Evolutionary conservation across 2,329 filamentous ascomycete genomes (phyloP).

Genomic region (Nectriaceae sp.): DNA sequence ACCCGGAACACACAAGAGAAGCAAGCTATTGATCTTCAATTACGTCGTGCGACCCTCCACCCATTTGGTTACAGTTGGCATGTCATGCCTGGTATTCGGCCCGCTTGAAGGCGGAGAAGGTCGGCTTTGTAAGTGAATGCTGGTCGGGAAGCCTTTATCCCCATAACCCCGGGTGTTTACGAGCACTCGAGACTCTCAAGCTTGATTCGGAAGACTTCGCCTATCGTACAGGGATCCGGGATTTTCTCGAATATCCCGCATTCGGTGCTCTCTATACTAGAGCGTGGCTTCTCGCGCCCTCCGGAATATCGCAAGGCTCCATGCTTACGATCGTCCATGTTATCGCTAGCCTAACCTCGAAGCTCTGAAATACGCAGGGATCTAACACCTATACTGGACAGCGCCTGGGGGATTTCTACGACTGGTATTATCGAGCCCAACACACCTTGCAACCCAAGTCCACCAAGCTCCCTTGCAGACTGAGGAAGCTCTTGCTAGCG

Average conservation of each 20-base stretch:
- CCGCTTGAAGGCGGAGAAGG: constrained; percentile 4
- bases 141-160: not conserved
- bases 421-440: too few species aligned
- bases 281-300: not conserved
- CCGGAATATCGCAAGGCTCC: too few species aligned
- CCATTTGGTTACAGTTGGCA: constrained; percentile 4
- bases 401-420: too few species aligned
- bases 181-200: not conserved
- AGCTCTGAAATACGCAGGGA: too few species aligned
- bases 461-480: too few species aligned
- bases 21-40: not conserved
- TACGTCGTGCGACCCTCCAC: constrained; percentile 8
- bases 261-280: not conserved
- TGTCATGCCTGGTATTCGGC: constrained; percentile 2
- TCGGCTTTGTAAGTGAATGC: constrained; percentile 3
- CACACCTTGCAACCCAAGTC: not conserved
- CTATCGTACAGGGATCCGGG: constrained; percentile 6
- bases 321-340: too few species aligned
- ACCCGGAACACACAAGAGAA: too few species aligned
- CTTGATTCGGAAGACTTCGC: not conserved
- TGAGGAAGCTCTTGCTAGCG: constrained; percentile 8
- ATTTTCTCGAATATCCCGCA: constrained; percentile 11
- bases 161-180: constrained; percentile 1
- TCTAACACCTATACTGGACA: too few species aligned
- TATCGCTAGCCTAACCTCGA: too few species aligned